Evolutionary conservation across 495 filamentous ascomycete species (phyloP), one percentile per base, ranked within the genome.

Genomic region (Penicillium bialowiezense): DNA sequence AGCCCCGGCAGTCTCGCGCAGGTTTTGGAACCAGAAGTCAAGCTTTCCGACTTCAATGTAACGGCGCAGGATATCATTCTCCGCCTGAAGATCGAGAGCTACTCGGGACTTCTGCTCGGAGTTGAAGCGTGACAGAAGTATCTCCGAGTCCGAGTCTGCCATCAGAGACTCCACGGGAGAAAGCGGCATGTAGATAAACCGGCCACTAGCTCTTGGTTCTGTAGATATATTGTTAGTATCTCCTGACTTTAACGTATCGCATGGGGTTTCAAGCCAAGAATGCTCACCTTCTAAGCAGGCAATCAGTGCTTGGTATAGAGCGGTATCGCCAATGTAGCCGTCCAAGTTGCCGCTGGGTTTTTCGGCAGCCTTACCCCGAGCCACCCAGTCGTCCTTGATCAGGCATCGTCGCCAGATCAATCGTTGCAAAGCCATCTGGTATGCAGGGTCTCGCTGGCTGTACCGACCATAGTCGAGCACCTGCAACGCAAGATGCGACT

Each of bases 331-430:
- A 41, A 65, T 46, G n/a, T 56, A 44, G 15, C 37, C 47, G 29
- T 64, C 59, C 7, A 41, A 48, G 24, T 60, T 54, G 29, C 51
- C 57, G 42, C 61, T 63, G 20, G 57, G 55, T 32, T 51, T 46
- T 29, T 70, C 65, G 1, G 62, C 64, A 17, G 56, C 60, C 19
- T 57, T 65, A 8, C 64, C 64, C 10, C 86, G 69, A 20, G 56
- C 65, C 38, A 74, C 74, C 87, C 89, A 96, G 60, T 95, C 80
- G 58, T 95, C 89, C 37, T 79, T 79, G 43, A 90, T 77, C 51
- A 84, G 82, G 57, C 87, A 88, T 31, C 91, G 82, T 54, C 90
- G 82, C 90, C 91, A 96, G 45, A 95, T 85, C 21, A 92, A 74
- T 29, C 81, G 83, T 54, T 86, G 79, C 34, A 83, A 68, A 39